Percentiles rank a stretch among this genome's conserved stretches.
phyloP scores from a whole-genome alignment of 768 basidiomycete genomes.

The Boletus rubescentipes region DNA sequence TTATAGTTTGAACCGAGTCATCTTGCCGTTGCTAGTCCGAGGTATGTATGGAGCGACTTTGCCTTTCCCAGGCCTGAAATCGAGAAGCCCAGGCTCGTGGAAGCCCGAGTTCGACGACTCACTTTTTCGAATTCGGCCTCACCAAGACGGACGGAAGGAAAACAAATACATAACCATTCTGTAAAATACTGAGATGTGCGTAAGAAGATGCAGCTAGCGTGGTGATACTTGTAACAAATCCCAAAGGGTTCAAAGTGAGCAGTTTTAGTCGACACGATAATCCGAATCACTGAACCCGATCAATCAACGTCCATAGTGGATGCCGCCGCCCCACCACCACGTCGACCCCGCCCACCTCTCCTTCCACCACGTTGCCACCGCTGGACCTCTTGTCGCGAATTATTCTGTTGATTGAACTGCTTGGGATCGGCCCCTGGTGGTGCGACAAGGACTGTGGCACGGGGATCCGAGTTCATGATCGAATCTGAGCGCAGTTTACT shows the following conservation, averaged over 20 bases:
- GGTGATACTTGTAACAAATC: slow-evolving; percentile 15
- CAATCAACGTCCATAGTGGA: slow-evolving; percentile 33
- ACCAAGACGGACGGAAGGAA: not conserved
- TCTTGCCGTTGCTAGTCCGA: no score
- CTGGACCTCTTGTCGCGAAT: slow-evolving; percentile 22
- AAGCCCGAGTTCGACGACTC: no score
- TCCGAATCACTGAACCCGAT: slow-evolving; percentile 1
- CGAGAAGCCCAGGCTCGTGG: no score
- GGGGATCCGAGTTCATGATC: slow-evolving; percentile 56
- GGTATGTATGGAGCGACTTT: no score
- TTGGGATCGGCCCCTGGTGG: slow-evolving; percentile 64
- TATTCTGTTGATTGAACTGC: slow-evolving; percentile 42
- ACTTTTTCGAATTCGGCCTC: no score
- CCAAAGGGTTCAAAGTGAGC: slow-evolving; percentile 9
- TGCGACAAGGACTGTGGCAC: slow-evolving; percentile 65
- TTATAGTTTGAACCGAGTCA: no score
- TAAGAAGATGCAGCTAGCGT: slow-evolving; percentile 13
- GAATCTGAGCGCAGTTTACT: slow-evolving; percentile 89
- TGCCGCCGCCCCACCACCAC: slow-evolving; percentile 17
- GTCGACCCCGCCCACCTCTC: slow-evolving; percentile 23
- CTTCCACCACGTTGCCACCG: slow-evolving; percentile 31
- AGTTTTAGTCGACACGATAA: slow-evolving; percentile 1
- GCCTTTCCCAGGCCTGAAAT: no score
- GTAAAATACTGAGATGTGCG: slow-evolving; percentile 29
- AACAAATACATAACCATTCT: slow-evolving; percentile 23